These are phyloP conservation scores for Trichoderma sp. DNA, from an alignment of 2,329 filamentous ascomycete genomes.

Conservation along the genomic window DNA sequence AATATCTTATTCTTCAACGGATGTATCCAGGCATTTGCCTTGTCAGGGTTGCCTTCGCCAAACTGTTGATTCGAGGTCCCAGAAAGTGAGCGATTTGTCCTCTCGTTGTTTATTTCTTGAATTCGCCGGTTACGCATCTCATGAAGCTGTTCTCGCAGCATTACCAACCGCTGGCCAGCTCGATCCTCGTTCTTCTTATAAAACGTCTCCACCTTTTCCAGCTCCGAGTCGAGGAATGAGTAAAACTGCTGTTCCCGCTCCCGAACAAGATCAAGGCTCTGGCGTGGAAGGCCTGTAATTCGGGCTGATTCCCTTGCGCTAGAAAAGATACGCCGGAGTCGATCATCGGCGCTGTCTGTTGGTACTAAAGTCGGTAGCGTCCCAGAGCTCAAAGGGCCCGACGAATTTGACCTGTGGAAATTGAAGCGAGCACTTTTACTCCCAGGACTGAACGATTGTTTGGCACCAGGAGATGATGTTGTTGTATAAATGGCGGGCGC, in stretches of 20 bases:
- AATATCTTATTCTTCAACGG: conserved; percentile 58
- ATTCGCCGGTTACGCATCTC: conserved; percentile 86
- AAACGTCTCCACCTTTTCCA: conserved; percentile 90
- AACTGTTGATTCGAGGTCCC: background rate
- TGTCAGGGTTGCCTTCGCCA: conserved; percentile 33
- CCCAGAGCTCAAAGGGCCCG: background rate
- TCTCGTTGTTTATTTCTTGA: conserved; percentile 62
- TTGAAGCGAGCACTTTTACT: background rate
- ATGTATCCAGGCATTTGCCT: conserved; percentile 47
- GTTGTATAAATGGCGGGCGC: conserved; percentile 52
- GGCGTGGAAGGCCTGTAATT: conserved; percentile 23
- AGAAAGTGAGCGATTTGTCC: conserved; percentile 30
- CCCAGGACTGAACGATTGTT: conserved; percentile 27
- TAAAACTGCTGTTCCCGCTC: conserved; percentile 83
- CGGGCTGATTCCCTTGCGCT: conserved; percentile 27
- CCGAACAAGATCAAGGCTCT: conserved; percentile 63
- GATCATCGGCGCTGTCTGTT: conserved; percentile 2
- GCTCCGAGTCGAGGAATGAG: conserved; percentile 76
- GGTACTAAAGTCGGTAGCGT: conserved; percentile 24
- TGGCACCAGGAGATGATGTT: conserved; percentile 24
- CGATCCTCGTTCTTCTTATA: conserved; percentile 88
- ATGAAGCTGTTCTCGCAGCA: conserved; percentile 82
- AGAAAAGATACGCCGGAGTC: conserved; percentile 40
- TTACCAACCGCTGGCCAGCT: conserved; percentile 68
- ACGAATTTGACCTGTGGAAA: conserved; percentile 1